A percentile compares a stretch with the other conserved stretches of the same genome.
Conservation (phyloP, 2,329 filamentous ascomycete species). For the Calonectria henricotiae region DNA sequence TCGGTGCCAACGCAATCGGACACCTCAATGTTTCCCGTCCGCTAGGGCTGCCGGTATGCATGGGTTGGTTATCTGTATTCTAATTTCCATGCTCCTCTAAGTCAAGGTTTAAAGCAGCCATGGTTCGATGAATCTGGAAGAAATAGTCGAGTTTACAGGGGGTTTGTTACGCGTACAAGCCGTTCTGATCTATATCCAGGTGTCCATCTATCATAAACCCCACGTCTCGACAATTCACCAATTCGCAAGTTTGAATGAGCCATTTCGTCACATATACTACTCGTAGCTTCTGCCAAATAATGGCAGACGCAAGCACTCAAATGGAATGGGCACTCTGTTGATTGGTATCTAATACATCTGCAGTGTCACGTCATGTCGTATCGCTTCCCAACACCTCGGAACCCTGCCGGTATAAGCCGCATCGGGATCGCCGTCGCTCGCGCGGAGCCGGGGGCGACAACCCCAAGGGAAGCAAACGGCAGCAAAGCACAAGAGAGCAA, state of each 20-base stretch:
- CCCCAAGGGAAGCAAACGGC: neutral
- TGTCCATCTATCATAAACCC: neutral
- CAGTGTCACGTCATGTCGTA: constrained; percentile 16
- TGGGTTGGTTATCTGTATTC: constrained; percentile 8
- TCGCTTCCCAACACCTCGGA: constrained; percentile 19
- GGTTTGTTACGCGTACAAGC: neutral
- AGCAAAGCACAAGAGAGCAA: neutral
- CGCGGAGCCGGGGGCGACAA: constrained; percentile 36
- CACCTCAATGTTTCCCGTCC: constrained; percentile 4
- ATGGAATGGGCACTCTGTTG: neutral
- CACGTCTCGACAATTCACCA: neutral
- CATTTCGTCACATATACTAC: neutral
- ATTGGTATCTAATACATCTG: neutral
- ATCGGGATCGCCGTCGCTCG: constrained; percentile 51
- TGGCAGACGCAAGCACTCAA: constrained; percentile 20
- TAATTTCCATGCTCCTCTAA: constrained; percentile 3
- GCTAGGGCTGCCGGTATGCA: constrained; percentile 2
- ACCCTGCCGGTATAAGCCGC: constrained; percentile 36
- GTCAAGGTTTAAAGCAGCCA: constrained; percentile 21
- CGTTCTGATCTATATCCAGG: constrained; percentile 3
- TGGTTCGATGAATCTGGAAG: constrained; percentile 15
- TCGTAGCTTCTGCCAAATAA: neutral
- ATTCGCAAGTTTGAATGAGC: neutral
- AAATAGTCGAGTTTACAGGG: constrained; percentile 11
- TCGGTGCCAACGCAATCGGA: constrained; percentile 4